Evolutionary conservation across 805 yeast species (phyloP).

Genomic region (Cyberlindnera mrakii): DNA sequence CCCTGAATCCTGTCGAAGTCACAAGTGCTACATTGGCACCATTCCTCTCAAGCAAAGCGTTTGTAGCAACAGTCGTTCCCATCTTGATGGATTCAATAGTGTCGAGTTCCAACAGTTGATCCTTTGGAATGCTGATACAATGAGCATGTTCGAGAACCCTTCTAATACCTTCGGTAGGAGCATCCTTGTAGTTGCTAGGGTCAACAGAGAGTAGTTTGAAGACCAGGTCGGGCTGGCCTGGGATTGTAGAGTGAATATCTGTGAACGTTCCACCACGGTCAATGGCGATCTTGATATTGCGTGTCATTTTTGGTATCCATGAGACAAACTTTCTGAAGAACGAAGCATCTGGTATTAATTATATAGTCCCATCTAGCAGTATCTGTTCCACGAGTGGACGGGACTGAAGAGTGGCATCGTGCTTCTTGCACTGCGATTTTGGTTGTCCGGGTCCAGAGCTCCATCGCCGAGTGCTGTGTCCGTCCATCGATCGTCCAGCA

Average conservation of each 20-base stretch:
- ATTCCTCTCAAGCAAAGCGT: conserved; percentile 46
- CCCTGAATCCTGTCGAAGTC: conserved; percentile 47
- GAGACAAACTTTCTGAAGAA: too few species aligned
- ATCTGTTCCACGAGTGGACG: too few species aligned
- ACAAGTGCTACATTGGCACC: conserved; percentile 43
- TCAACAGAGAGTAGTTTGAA: conserved; percentile 43
- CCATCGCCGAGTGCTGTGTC: too few species aligned
- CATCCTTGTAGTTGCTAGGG: conserved; percentile 41
- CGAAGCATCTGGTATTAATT: too few species aligned
- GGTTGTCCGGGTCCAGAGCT: too few species aligned
- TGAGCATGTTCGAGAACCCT: conserved; percentile 37
- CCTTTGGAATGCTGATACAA: conserved; percentile 28
- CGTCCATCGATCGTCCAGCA: too few species aligned
- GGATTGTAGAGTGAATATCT: conserved; percentile 19
- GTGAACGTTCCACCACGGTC: conserved; percentile 19
- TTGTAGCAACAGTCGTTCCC: conserved; percentile 51
- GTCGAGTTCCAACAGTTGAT: conserved; percentile 28
- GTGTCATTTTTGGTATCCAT: conserved; percentile 4
- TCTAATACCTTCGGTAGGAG: conserved; percentile 47
- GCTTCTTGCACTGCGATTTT: too few species aligned
- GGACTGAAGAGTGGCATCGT: too few species aligned
- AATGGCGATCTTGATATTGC: conserved; percentile 11
- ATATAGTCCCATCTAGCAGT: too few species aligned
- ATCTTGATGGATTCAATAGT: conserved; percentile 36
- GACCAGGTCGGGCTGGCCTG: conserved; percentile 13